Base-by-base conservation (phyloP, 1,139 yeast species). In the Saccharomycopsis phalli region DNA sequence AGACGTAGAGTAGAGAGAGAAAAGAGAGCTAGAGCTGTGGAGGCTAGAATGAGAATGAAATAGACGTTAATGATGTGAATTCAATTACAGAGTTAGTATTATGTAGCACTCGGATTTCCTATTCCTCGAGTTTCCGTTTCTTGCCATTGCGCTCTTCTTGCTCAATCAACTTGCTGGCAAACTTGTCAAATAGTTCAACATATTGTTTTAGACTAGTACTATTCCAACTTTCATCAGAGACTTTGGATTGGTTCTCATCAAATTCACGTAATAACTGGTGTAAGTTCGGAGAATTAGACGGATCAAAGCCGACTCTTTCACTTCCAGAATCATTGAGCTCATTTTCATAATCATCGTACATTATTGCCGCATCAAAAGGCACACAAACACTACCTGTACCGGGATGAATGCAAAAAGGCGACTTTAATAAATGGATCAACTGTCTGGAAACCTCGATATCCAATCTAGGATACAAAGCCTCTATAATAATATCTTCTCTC, bases 341-440 rank as follows among this genome's bases (percentile, higher is more conserved):
- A 20, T 39, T 14, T 21, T 44, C 42, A 25, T 41, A 44, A 25
- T 39, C 42, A 8, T 38, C 31, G 22, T 28, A 42, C 47, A 44
- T 44, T 14, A 32, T 4, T 28, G 49, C 55, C 18, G 83, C 76
- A 53, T 80, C 83, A 52, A 91, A 87, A 0, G 98, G 96, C 5
- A 93, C 96, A 74, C 98, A 91, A 3, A 91, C 83, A 52, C 87
- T 82, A n/a, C 96, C 97, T 0, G 99, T 93, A 4, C 87, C 79
- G 1, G 99, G 99, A 57, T 91, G 99, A 37, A 91, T 79, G 65
- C 97, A 91, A 59, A 93, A 91, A n/a, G 99, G 99, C 1, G 97
- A 82, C 57, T 91, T 91, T 53, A 91, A 72, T 63, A 91, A 78
- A 65, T 91, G 99, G 60, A 79, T 84, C 51, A 88, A 68, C 58